Base-by-base conservation (phyloP, 768 basidiomycete genomes). In the Cyclocybe aegerita region DNA sequence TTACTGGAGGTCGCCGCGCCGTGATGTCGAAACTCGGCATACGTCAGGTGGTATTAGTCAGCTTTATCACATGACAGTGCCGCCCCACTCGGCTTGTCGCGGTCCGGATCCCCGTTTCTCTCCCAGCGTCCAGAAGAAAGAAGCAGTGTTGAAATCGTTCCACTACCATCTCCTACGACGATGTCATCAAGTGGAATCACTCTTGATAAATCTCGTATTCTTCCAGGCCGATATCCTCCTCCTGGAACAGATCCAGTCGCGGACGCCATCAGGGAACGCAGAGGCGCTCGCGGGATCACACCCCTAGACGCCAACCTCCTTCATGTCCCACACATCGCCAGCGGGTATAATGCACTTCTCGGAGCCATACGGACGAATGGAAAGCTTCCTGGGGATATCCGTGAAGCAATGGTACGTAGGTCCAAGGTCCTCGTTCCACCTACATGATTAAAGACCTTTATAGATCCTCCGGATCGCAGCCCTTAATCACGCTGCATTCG, bases 401-500 rank as follows among this genome's bases (percentile, higher is more conserved):
- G 79, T 37, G 80, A 81, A 59, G 64, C 79, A 3, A 80, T 80
- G 75, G 78, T 78, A 43, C 16, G 70, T 54, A 8, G n/a, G 3
- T 9, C 15, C 17, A 15, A 8, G 12, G 12, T 49, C 31, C 8
- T 10, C 11, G 40, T 37, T 33, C 36, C 45, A 11, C 12, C 38
- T 32, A 9, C 44, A 31, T 54, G 16, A 10, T 40, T 16, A 9
- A 17, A 9, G 9, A 10, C 23, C 23, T 23, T 23, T 47, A 3
- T 47, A 80, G 77, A 80, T 80, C 48, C 65, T 80, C 11, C 68
- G 80, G 4, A 73, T 80, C 11, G 79, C 78, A 32, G 80, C 76
- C 2, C 60, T 77, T 17, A 82, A 80, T 53, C 57, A 67, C 16
- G 79, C 79, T 17, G 69, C 71, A 4, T 82, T 75, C 46, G 79